Evolutionary conservation across 2,329 filamentous ascomycete species (phyloP).

Genomic region (Microsporum ferrugineum): DNA sequence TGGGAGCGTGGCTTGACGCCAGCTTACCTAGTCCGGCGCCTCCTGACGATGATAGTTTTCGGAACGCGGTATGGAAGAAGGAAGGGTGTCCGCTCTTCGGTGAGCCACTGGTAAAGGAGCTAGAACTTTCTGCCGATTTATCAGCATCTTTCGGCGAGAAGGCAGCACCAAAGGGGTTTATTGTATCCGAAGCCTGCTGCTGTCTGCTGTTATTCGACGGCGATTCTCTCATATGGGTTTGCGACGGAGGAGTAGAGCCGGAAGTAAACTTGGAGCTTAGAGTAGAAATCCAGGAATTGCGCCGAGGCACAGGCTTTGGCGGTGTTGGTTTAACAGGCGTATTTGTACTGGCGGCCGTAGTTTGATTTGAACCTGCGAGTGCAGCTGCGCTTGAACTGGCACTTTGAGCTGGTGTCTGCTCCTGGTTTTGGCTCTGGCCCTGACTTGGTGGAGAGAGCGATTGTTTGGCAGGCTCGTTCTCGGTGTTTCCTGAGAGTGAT

Average conservation of each 20-base stretch:
- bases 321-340: neutral
- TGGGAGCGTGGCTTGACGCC: slow-evolving; percentile 30
- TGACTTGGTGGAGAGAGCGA: neutral
- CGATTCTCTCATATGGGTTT: slow-evolving; percentile 24
- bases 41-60: slow-evolving; percentile 63
- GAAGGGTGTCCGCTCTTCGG: slow-evolving; percentile 58
- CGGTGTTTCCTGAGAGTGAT: neutral
- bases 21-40: slow-evolving; percentile 42
- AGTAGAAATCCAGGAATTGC: slow-evolving; percentile 84
- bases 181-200: slow-evolving; percentile 22
- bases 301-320: slow-evolving; percentile 26
- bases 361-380: neutral
- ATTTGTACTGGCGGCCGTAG: neutral
- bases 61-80: slow-evolving; percentile 69
- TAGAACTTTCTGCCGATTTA: slow-evolving; percentile 26
- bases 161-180: slow-evolving; percentile 37
- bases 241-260: slow-evolving; percentile 31
- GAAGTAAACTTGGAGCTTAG: slow-evolving; percentile 86
- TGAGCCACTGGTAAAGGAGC: slow-evolving; percentile 47
- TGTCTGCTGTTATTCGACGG: slow-evolving; percentile 6
- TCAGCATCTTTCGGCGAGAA: slow-evolving; percentile 34
- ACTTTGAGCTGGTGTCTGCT: neutral
- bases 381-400: neutral
- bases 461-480: neutral
- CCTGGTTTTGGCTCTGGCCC: neutral